These are phyloP conservation scores for Ceratobasidium sp. DNA, from an alignment of 1,284 basidiomycete species.

Conservation along the genomic window DNA sequence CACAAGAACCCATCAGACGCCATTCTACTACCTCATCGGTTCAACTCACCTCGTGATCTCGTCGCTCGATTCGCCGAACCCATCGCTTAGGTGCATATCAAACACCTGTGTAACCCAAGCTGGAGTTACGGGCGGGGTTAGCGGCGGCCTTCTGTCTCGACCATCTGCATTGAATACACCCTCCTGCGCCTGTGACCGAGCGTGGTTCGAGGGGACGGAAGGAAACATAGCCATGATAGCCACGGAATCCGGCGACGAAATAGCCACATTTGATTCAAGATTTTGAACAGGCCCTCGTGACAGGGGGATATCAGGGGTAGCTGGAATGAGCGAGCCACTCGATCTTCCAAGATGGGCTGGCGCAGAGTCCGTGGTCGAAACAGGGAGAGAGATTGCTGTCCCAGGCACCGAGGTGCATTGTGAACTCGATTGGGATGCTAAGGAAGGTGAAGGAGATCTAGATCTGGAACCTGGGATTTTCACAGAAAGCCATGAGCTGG, in stretches of 20 bases:
- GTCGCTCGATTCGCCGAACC: not conserved
- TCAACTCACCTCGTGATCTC: not conserved
- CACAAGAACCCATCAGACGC: not conserved
- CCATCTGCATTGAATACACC: not conserved
- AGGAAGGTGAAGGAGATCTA: not conserved
- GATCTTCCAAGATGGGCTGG: conserved; percentile 13
- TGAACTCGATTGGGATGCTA: not conserved
- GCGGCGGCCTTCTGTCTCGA: not conserved
- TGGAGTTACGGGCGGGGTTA: conserved; percentile 20
- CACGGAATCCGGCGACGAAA: not conserved
- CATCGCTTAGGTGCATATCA: not conserved
- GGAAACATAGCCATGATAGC: conserved; percentile 8
- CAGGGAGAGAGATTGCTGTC: not conserved
- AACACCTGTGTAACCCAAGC: conserved; percentile 21
- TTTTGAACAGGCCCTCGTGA: not conserved
- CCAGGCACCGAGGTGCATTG: conserved; percentile 2
- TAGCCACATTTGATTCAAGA: not conserved
- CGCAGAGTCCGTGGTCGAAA: not conserved
- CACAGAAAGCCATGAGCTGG: not conserved
- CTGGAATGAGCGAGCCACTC: conserved; percentile 1
- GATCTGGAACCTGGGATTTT: conserved; percentile 1
- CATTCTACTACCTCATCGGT: too few species aligned
- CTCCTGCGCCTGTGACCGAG: not conserved
- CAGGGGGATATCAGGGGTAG: not conserved
- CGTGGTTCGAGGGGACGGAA: not conserved